Conservation (phyloP, 169 alveolate species). For the Plasmodium coatneyi region DNA sequence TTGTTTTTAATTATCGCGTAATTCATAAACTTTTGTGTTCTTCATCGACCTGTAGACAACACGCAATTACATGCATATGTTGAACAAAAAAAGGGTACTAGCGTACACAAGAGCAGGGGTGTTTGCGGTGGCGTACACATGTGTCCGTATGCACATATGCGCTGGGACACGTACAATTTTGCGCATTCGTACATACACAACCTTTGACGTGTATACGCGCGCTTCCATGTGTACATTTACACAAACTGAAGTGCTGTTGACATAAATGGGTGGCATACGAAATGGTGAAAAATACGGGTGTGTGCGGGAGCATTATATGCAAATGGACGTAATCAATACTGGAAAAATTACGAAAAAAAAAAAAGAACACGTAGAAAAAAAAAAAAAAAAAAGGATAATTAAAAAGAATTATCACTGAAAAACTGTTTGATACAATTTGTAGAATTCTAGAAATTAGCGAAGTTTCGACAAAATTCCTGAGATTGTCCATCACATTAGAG, state of each 20-base stretch:
- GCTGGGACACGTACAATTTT: background rate
- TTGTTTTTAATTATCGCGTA: conserved; percentile 14
- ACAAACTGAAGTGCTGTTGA: background rate
- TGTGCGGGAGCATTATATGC: background rate
- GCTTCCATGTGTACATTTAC: background rate
- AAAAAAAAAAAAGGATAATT: background rate
- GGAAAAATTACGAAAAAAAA: background rate
- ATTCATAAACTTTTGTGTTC: conserved; percentile 4
- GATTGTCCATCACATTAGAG: background rate
- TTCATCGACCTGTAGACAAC: background rate
- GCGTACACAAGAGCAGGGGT: background rate
- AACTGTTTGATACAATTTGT: background rate
- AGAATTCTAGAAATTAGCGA: background rate
- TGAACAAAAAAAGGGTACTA: background rate
- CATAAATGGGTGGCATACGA: background rate
- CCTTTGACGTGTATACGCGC: background rate
- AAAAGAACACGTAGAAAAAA: background rate
- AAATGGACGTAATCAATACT: background rate
- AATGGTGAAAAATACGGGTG: background rate
- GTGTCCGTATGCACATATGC: background rate
- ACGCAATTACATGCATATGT: background rate
- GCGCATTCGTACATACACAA: background rate
- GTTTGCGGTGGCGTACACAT: background rate
- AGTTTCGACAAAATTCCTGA: background rate
- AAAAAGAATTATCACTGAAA: background rate